A percentile compares a stretch with the other conserved stretches of the same genome.
These are phyloP conservation scores for Phialophora expanda DNA, from an alignment of 2,329 filamentous ascomycete species.

Conservation along the genomic window DNA sequence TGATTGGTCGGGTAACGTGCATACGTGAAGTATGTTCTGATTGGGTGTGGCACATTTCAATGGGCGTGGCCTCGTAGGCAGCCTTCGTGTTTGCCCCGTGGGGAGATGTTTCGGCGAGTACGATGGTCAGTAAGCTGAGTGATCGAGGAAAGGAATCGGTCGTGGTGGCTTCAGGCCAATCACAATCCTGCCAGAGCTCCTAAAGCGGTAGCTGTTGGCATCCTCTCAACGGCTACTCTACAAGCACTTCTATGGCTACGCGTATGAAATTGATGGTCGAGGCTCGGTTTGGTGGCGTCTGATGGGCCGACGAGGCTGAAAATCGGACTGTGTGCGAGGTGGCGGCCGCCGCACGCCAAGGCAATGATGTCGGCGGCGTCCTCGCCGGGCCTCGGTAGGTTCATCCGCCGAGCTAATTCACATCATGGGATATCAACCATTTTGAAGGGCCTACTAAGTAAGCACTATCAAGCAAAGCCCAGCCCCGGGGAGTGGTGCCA, in stretches of 20 bases:
- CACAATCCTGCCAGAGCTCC: conserved; percentile 9
- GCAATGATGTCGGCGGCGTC: conserved; percentile 21
- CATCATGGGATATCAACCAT: conserved; percentile 18
- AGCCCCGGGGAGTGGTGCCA: neutral
- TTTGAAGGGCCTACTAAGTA: too few relatives aligned
- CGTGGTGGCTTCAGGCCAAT: neutral
- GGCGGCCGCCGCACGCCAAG: conserved; percentile 5
- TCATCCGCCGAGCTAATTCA: conserved; percentile 4
- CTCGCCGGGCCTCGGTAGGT: neutral
- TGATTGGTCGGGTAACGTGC: too few relatives aligned
- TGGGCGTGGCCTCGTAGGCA: too few relatives aligned
- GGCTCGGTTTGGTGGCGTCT: neutral
- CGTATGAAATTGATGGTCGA: neutral
- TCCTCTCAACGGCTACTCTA: neutral
- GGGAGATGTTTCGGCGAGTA: conserved; percentile 10
- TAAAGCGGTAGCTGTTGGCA: conserved; percentile 4
- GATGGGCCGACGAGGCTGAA: conserved; percentile 10
- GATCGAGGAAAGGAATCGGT: conserved; percentile 1
- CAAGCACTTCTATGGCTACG: neutral
- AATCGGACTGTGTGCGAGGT: neutral
- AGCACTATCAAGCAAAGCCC: conserved; percentile 2
- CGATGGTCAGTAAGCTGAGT: conserved; percentile 18
- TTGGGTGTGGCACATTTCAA: too few relatives aligned
- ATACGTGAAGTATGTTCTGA: too few relatives aligned
- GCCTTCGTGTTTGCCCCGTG: conserved; percentile 18